Percentiles rank a stretch among this genome's conserved stretches.
These are phyloP conservation scores for Polygonum aviculare DNA, from an alignment of 148 eudicot species.

Conservation along the genomic window DNA sequence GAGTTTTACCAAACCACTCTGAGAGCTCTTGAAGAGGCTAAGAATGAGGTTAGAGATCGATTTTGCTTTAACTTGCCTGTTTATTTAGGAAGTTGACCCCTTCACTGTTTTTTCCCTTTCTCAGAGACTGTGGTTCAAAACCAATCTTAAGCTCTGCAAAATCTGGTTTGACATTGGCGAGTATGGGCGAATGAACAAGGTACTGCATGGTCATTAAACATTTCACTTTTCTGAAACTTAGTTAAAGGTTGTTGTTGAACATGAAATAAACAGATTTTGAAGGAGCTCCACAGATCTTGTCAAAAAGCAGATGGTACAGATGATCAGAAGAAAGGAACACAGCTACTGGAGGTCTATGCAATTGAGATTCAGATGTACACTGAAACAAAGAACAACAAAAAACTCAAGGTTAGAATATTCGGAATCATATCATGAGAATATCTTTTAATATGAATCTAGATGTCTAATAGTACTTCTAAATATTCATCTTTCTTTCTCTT, in stretches of 20 bases:
- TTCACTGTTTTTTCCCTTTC: conserved; percentile 6
- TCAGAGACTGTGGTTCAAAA: conserved; percentile 98
- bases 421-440: not conserved
- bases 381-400: conserved; percentile 96
- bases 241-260: not conserved
- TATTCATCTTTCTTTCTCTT: not conserved
- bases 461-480: not conserved
- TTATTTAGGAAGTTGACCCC: not conserved
- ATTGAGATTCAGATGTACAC: conserved; percentile 98
- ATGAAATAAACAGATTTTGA: conserved; percentile 59
- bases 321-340: conserved; percentile 99
- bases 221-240: not conserved
- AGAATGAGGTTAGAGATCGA: conserved; percentile 68
- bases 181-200: conserved; percentile 98
- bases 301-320: conserved; percentile 92
- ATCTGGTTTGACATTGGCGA: conserved; percentile 99
- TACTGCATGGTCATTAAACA: conserved; percentile 12
- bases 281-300: conserved; percentile 97
- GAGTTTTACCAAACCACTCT: conserved; percentile 92
- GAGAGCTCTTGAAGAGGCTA: conserved; percentile 97
- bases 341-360: conserved; percentile 91
- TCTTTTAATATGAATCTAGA: not conserved
- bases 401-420: conserved; percentile 59
- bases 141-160: conserved; percentile 95
- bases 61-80: not conserved